Evolutionary conservation across 805 yeast species (phyloP).

Genomic region (Yamadazyma sp.): DNA sequence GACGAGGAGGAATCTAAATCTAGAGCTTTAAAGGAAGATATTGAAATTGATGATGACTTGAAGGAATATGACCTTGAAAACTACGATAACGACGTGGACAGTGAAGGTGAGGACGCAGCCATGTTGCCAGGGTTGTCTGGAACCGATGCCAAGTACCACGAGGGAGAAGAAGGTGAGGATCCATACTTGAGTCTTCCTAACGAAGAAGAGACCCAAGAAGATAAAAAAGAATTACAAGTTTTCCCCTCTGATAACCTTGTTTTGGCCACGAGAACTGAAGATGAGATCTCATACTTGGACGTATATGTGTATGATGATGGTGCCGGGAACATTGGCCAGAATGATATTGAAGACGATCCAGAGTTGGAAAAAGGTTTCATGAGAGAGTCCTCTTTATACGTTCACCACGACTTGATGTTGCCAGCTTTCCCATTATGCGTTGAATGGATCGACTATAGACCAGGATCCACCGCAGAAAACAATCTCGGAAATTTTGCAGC

Average conservation of each 20-base stretch:
- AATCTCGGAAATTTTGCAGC: conserved; percentile 91
- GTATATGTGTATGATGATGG: conserved; percentile 94
- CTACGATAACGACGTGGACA: conserved; percentile 68
- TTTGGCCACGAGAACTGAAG: conserved; percentile 92
- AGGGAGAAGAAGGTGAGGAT: conserved; percentile 49
- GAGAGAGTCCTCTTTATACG: conserved; percentile 77
- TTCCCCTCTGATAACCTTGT: conserved; percentile 88
- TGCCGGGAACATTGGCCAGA: conserved; percentile 75
- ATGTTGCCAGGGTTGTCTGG: conserved; percentile 72
- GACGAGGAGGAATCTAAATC: conserved; percentile 36
- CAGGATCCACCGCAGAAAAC: conserved; percentile 36
- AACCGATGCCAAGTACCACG: conserved; percentile 57
- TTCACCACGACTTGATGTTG: conserved; percentile 94
- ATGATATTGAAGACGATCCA: conserved; percentile 71
- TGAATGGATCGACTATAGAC: conserved; percentile 86
- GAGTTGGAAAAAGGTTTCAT: conserved; percentile 71
- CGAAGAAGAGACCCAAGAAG: conserved; percentile 68
- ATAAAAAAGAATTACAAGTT: conserved; percentile 78
- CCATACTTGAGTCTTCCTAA: conserved; percentile 64
- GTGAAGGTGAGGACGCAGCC: conserved; percentile 57
- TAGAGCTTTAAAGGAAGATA: conserved; percentile 45
- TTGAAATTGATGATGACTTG: conserved; percentile 77
- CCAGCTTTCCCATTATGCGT: conserved; percentile 97
- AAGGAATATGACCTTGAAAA: conserved; percentile 85
- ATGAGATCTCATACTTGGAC: conserved; percentile 87